phyloP scores from a whole-genome alignment of 129 eudicot species.

The Chrysanthemum seticuspe region DNA sequence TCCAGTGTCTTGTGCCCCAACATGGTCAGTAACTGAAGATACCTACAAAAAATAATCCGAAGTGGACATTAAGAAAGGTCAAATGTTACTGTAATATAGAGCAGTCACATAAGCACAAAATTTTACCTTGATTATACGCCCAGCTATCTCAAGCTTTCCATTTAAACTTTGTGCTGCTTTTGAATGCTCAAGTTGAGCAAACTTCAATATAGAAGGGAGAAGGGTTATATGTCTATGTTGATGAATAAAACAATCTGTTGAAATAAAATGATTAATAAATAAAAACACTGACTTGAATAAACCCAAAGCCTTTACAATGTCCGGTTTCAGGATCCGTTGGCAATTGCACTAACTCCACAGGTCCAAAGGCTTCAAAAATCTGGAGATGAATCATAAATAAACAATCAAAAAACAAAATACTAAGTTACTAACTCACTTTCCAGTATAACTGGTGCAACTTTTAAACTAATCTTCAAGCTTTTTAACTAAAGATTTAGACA shows the following conservation, averaged over 20 bases:
- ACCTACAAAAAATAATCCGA: conserved; percentile 44
- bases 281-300: conserved; percentile 73
- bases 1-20: conserved; percentile 83
- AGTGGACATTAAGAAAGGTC: too few species aligned
- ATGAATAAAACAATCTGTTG: not conserved
- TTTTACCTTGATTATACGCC: conserved; percentile 81
- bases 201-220: conserved; percentile 31
- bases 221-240: not conserved
- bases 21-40: conserved; percentile 92
- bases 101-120: conserved; percentile 4
- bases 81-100: not conserved
- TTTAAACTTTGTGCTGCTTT: conserved; percentile 89
- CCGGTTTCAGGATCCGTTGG: conserved; percentile 96
- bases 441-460: not conserved
- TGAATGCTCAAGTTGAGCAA: conserved; percentile 85
- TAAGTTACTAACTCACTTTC: not conserved
- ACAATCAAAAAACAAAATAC: not conserved
- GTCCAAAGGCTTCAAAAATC: conserved; percentile 99
- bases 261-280: not conserved
- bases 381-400: conserved; percentile 10
- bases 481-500: not conserved
- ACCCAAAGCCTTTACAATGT: conserved; percentile 97
- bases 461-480: too few species aligned
- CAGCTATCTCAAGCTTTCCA: conserved; percentile 90
- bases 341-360: conserved; percentile 93